Evolutionary conservation across 2,329 filamentous ascomycete species (phyloP), one percentile per base, ranked within the genome.

Genomic region (Pseudocercospora fijiensis): DNA sequence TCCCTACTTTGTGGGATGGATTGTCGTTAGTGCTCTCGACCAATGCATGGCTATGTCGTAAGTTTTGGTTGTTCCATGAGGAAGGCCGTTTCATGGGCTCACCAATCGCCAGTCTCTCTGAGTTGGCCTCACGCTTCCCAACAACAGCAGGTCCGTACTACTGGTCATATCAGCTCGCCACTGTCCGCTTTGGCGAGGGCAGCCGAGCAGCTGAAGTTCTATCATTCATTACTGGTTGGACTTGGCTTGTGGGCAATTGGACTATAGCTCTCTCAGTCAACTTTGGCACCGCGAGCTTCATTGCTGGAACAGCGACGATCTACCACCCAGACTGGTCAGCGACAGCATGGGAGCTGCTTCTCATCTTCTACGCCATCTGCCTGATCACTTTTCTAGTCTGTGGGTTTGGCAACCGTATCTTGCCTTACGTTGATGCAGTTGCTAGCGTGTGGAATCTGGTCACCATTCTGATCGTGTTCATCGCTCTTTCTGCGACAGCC

Each of bases 1-100:
- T 63, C 84, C 86, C 71, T 86, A 91, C 72, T 87, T 91, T 73
- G 88, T 88, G 85, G 89, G 88, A 51, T 90, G 88, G 87, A 78
- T 90, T 37, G 78, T 80, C 47, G 86, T 91, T 41, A 88, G 86
- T 11, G 69, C 84, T 58, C 88, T 91, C 73, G 88, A 90, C 67
- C 77, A 90, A 70, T 90, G 88, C 74, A 86, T 92, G 33, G 89
- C 89, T 24, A 41, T 41, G 37, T 41, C 37, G 37, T 41, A 18
- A n/a, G 37, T 41, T 18, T 3, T 7, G 37, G 8, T 7, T 8
- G 7, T 41, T 18, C 4, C 37, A 18, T 7, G 37, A 41, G 37
- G 4, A 4, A 41, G 37, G 37, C 16, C 9, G 37, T 41, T 13
- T 41, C 9, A 7, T 18, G 18, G 9, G 16, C 37, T 41, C 37